Conservation (phyloP, 805 yeast species). For the Yarrowia bubula region DNA sequence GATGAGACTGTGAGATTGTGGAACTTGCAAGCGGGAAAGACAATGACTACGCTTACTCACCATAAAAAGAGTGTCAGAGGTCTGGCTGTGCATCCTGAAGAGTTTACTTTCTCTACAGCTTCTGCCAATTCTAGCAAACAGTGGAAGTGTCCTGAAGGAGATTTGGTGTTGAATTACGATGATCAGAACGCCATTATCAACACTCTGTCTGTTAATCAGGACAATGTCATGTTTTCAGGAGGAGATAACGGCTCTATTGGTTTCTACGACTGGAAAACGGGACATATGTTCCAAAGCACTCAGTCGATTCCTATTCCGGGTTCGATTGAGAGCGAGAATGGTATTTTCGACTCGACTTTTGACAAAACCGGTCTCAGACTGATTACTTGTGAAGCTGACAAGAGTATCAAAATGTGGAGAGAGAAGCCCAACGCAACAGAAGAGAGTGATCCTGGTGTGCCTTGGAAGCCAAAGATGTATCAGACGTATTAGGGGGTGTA, state of each 20-base stretch:
- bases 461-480: slow-evolving; percentile 38
- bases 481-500: slow-evolving; percentile 6
- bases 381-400: slow-evolving; percentile 88
- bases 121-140: slow-evolving; percentile 79
- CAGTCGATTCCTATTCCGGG: slow-evolving; percentile 65
- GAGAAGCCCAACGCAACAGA: slow-evolving; percentile 43
- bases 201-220: slow-evolving; percentile 62
- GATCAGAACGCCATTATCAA: slow-evolving; percentile 57
- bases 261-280: slow-evolving; percentile 75
- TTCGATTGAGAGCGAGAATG: slow-evolving; percentile 60
- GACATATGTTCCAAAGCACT: slow-evolving; percentile 57
- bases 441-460: slow-evolving; percentile 42
- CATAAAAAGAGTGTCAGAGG: slow-evolving; percentile 81
- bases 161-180: slow-evolving; percentile 57
- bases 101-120: slow-evolving; percentile 72
- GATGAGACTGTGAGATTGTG: slow-evolving; percentile 86
- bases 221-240: slow-evolving; percentile 71
- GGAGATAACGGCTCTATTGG: slow-evolving; percentile 78
- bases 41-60: slow-evolving; percentile 71
- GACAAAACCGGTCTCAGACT: slow-evolving; percentile 78
- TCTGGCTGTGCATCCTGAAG: slow-evolving; percentile 64
- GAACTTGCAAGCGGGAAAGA: slow-evolving; percentile 81
- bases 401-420: slow-evolving; percentile 62
- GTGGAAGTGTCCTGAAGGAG: slow-evolving; percentile 80
- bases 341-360: slow-evolving; percentile 68